Base-by-base conservation (phyloP, 371 early-diverging fungal species). In the Mortierella sp. region DNA sequence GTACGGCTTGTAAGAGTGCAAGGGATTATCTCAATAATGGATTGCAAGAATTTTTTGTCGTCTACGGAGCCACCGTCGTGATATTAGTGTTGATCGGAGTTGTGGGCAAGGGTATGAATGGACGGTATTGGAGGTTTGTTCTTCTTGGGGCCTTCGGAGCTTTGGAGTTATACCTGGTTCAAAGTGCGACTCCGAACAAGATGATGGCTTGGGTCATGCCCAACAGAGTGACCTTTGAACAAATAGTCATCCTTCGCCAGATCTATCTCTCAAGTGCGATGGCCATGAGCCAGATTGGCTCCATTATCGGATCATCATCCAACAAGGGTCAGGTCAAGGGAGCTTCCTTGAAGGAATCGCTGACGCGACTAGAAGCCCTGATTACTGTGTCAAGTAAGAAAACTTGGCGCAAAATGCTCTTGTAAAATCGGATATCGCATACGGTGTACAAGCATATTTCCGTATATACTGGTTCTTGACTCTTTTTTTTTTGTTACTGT, bases 101-200 rank as follows among this genome's bases (percentile, higher is more conserved):
- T 17, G 52, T 84, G 8, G 85, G 85, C n/a, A 72, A 68, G 50
- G 78, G 67, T 11, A 72, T 71, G 23, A 83, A 82, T 58, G 88
- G 85, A 19, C 64, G 82, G 19, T 88, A 80, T 79, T 88, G 88
- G 88, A 78, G 87, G 9, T 80, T 80, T 56, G 60, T 78, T 7
- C 50, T 60, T 14, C 72, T 86, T 26, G 32, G 59, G 2, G 53
- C 51, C 42, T 70, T 87, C 68, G 71, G 59, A 8, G 53, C 63
- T 27, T 17, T 83, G 24, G 88, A 87, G 48, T 21, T 75, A n/a
- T 43, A 64, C 9, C 60, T 85, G 55, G 66, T 86, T 19, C 39
- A 51, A 4, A 34, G 46, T 17, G 37, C 47, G 19, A n/a, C 7
- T 14, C n/a, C n/a, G 3, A 21, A 17, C 50, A 17, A 46, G 14